Evolutionary conservation across 2,329 filamentous ascomycete genomes (phyloP).

Genomic region (Rhinocladiella similis): DNA sequence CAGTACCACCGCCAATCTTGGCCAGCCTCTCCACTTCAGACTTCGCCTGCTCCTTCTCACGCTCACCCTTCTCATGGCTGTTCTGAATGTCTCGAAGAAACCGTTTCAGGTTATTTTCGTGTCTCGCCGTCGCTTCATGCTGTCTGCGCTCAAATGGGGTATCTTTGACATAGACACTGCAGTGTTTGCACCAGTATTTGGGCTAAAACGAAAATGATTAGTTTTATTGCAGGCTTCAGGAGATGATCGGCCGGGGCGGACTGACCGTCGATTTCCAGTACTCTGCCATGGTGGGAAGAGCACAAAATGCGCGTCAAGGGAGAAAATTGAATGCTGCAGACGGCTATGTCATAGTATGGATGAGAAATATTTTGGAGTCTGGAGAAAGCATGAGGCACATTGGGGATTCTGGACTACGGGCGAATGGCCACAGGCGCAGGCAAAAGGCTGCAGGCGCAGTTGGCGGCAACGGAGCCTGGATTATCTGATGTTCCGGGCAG

Average conservation of each 20-base stretch:
- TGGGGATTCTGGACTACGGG: conserved; percentile 6
- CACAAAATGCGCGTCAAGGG: background rate
- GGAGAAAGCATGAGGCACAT: background rate
- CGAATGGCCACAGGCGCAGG: conserved; percentile 13
- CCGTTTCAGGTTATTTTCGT: conserved; percentile 83
- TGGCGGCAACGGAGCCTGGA: too few species aligned
- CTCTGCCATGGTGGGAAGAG: conserved; percentile 72
- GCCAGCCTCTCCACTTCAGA: conserved; percentile 85
- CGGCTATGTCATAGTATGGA: conserved; percentile 16
- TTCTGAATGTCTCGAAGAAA: conserved; percentile 88
- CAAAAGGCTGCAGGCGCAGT: background rate
- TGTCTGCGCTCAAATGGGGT: conserved; percentile 86
- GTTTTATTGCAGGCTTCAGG: background rate
- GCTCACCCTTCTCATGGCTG: conserved; percentile 74
- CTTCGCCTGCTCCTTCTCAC: conserved; percentile 78
- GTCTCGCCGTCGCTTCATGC: conserved; percentile 82
- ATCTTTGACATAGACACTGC: conserved; percentile 84
- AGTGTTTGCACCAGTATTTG: conserved; percentile 98
- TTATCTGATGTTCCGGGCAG: background rate
- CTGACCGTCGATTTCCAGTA: conserved; percentile 92
- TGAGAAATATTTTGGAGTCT: conserved; percentile 1
- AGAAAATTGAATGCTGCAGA: background rate
- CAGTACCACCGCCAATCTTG: conserved; percentile 59
- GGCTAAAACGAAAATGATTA: conserved; percentile 48
- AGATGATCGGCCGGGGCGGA: background rate